Conservation (phyloP, 2,329 filamentous ascomycete genomes). For the Aspergillus phoenicis region DNA sequence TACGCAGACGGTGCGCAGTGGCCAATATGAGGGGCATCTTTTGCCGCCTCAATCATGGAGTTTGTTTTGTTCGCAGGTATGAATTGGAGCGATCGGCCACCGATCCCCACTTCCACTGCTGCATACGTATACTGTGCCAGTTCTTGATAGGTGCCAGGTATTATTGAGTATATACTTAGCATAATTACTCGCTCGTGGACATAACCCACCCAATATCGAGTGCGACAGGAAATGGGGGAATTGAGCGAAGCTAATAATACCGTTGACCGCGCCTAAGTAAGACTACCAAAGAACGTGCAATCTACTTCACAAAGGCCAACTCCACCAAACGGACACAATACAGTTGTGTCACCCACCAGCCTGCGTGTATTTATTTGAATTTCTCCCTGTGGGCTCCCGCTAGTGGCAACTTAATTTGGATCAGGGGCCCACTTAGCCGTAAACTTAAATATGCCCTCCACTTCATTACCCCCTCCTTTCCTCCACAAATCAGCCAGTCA, state of each 20-base stretch:
- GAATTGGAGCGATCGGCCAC: neutral
- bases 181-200: neutral
- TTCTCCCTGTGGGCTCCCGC: neutral
- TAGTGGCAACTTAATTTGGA: constrained; percentile 13
- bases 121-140: neutral
- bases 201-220: neutral
- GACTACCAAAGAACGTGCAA: neutral
- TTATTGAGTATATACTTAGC: neutral
- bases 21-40: neutral
- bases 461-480: neutral
- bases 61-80: neutral
- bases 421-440: neutral
- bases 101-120: neutral
- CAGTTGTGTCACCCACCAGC: neutral
- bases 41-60: neutral
- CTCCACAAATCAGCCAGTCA: neutral
- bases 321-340: neutral
- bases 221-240: neutral
- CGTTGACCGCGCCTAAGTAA: neutral
- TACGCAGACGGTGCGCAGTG: no score
- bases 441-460: neutral
- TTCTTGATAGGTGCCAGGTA: no score
- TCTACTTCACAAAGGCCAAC: neutral
- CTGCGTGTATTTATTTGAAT: neutral
- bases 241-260: neutral